Base-by-base conservation (phyloP, 768 basidiomycete species). In the Tricholoma flavovirens region DNA sequence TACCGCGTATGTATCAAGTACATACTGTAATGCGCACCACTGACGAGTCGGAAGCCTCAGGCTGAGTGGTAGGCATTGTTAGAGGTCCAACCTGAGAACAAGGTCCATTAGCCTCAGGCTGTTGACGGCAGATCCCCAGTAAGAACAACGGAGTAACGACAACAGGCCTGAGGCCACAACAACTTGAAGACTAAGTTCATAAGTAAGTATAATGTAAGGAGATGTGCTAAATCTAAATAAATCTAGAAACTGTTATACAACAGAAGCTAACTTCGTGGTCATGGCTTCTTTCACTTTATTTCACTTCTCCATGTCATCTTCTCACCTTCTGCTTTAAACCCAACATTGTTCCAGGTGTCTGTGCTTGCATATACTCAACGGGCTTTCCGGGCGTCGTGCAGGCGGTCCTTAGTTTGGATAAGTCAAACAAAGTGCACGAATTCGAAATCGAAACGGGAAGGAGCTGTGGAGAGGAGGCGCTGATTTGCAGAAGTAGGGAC, bases 401-500 rank as follows among this genome's bases (percentile, higher is more conserved):
- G 2, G 52, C 45, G 14, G 59, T 59, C 21, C 56, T 40, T 54
- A 55, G 42, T 42, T 14, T 62, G 14, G 55, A 53, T 55, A 56
- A 49, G 26, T 64, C 54, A 48, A 57, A 54, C 17, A 35, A 56
- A 21, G 53, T 29, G 48, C 24, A 9, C 21, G 43, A 19, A 35
- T 36, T 35, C 7, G 54, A 26, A n/a, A 48, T 14, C 35, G 14
- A 33, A 6, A 30, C 24, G 24, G 60, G 58, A 8, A 52, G 22
- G 17, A 57, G 24, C 14, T 49, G 48, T 9, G 76, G 72, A 35
- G 74, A 72, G 30, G 79, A 77, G 1, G 76, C 72, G 60, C 81
- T 78, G 58, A 88, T 87, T 58, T 86, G 83, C 36, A 88, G 67
- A 12, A 88, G 67, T 57, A 88, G 71, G 3, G 86, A 82, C 14